Evolutionary conservation across 768 basidiomycete genomes (phyloP).

Genomic region (Scleroderma citrinum): DNA sequence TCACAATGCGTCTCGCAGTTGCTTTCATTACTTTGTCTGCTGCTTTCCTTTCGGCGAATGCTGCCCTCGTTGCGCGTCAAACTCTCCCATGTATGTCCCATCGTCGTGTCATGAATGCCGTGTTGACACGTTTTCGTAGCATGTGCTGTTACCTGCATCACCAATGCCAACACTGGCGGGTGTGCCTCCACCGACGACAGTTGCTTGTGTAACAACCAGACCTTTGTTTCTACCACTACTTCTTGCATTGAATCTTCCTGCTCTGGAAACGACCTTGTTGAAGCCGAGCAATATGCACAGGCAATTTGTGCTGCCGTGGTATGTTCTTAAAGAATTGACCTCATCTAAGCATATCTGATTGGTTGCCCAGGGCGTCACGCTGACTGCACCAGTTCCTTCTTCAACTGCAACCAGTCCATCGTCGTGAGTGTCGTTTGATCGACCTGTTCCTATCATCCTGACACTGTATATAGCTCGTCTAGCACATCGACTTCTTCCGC

Average conservation of each 20-base stretch:
- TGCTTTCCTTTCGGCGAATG: conserved; percentile 11
- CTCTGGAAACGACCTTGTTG: conserved; percentile 37
- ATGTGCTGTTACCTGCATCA: conserved; percentile 48
- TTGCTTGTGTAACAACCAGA: conserved; percentile 51
- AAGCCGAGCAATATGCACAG: conserved; percentile 38
- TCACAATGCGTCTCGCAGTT: conserved; percentile 16
- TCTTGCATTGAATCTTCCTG: conserved; percentile 46
- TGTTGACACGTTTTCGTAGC: conserved; percentile 25
- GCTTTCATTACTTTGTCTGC: conserved; percentile 11
- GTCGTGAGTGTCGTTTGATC: conserved; percentile 7
- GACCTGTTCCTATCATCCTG: not conserved
- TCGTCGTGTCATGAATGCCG: not conserved
- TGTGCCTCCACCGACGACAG: conserved; percentile 46
- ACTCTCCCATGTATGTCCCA: conserved; percentile 17
- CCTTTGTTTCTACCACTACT: conserved; percentile 42
- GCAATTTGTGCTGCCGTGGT: conserved; percentile 45
- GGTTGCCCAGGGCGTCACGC: conserved; percentile 44
- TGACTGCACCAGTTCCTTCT: conserved; percentile 32
- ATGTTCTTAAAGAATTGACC: too few relatives aligned
- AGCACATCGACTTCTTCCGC: too few relatives aligned
- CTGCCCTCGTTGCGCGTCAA: conserved; percentile 16
- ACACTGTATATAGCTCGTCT: not conserved
- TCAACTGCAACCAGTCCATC: conserved; percentile 12
- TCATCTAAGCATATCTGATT: too few relatives aligned
- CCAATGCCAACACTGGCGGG: conserved; percentile 34